Evolutionary conservation across 139 green algal species (phyloP), one percentile per base, ranked within the genome.

Genomic region (Edaphochlamys debaryana): DNA sequence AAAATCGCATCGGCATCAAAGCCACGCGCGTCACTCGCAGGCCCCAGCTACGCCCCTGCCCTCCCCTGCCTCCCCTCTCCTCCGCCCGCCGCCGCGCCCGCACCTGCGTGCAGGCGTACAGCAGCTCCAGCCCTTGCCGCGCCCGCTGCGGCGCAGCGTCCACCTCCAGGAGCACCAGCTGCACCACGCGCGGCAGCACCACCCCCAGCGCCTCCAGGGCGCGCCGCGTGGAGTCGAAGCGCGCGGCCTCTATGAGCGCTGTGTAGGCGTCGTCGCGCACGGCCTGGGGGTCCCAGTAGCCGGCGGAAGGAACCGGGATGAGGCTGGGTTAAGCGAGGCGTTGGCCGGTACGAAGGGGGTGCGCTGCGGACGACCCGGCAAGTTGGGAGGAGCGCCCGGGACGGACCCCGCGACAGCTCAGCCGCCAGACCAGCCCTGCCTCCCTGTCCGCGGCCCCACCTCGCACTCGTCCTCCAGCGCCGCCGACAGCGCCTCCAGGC

Each of bases 101-200:
- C 77, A 88, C 80, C 82, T 86, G 52, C n/a, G 82, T 58, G 67
- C 83, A 87, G 68, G 77, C 40, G 54, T 87, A 82, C n/a, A 91
- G 85, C 64, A 89, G 48, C 11, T 17, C 30, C 20, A 91, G 80
- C 6, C 71, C 88, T 27, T 83, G 50, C n/a, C 77, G 64, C 36
- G 75, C 68, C 27, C 79, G 62, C n/a, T 58, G 4, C n/a, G 64
- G 23, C 63, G 77, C 45, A 23, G 20, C 45, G 4, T 67, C 60
- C 58, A 71, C 69, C 67, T 88, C 85, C 54, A 79, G 30, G 34
- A 88, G 62, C 66, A 87, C 76, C n/a, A 88, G 80, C 41, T 60
- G 25, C 77, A 89, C 84, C 36, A 92, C 67, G 23, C 54, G 69
- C 20, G 71, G 58, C 56, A 90, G 56, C 13, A 80, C 76, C 41